Base-by-base conservation (phyloP, 805 yeast genomes). In the Candida parachauliodes region DNA sequence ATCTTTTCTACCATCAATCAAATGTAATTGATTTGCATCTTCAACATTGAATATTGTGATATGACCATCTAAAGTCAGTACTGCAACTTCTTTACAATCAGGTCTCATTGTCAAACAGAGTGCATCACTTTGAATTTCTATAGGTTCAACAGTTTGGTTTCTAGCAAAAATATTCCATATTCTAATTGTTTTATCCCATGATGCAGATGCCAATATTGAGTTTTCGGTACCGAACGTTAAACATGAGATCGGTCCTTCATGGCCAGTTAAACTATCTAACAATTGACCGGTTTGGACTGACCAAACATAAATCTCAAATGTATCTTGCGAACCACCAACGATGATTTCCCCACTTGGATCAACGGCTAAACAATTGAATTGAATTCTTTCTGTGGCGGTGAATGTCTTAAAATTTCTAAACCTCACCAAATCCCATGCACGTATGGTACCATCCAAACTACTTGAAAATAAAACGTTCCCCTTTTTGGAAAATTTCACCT, bases 341-440 rank as follows among this genome's bases (percentile, higher is more conserved):
- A 93, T 93, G 36, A 93, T 81, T 61, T 93, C 98, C 22, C 98
- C 98, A 53, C 95, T 83, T 20, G 98, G 96, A 59, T 93, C 98
- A 29, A 88, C 95, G 0, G 98, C 98, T 43, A 93, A 64, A 37
- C 88, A 77, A 36, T 80, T 81, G 61, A 91, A 93, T 55, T 88
- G 96, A 19, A 89, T 69, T 50, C 98, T 73, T 47, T 81, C 82
- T 3, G 96, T 79, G 0, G 97, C 93, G 0, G 98, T 88, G 57
- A 91, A 89, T 0, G 96, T 88, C 50, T 98, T 75, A 69, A 93
- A 93, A 55, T 93, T 93, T 57, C 98, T 78, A 59, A 83, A 93
- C 50, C 98, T 73, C 25, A 89, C 74, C 45, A 93, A 68, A 69
- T 93, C 98, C 95, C 96, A 93, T 0, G 98, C 98, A 50, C 97